Conservation (phyloP, 73 alveolate species). For the Uronychia setigera region DNA sequence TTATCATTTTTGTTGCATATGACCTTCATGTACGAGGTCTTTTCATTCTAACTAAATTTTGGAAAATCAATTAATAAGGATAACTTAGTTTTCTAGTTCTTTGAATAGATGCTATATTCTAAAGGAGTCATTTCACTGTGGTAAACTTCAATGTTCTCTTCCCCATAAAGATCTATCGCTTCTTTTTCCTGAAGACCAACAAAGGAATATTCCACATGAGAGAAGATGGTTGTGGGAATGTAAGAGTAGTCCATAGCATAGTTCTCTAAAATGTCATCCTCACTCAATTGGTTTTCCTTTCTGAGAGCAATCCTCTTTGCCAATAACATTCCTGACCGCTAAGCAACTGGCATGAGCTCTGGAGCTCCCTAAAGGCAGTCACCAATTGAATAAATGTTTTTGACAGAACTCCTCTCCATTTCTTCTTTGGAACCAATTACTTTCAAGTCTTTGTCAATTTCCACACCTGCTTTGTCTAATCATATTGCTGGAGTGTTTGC, state of each 20-base stretch:
- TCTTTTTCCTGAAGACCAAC: conserved; percentile 90
- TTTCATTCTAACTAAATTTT: too few species aligned
- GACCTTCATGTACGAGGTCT: conserved; percentile 72
- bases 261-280: conserved; percentile 27
- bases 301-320: conserved; percentile 65
- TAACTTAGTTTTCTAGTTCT: conserved; percentile 33
- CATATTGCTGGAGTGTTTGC: conserved; percentile 64
- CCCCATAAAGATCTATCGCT: conserved; percentile 80
- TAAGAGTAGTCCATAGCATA: conserved; percentile 72
- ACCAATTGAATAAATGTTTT: conserved; percentile 79
- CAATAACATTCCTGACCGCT: conserved; percentile 73
- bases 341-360: conserved; percentile 85
- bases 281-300: conserved; percentile 17
- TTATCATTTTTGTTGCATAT: conserved; percentile 68
- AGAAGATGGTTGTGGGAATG: conserved; percentile 91
- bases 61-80: too few species aligned
- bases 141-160: conserved; percentile 89
- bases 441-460: conserved; percentile 45
- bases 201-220: conserved; percentile 89
- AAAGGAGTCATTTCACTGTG: conserved; percentile 90
- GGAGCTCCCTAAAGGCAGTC: conserved; percentile 78
- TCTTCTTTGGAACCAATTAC: conserved; percentile 39
- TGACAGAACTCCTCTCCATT: conserved; percentile 64
- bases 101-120: conserved; percentile 46
- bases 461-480: conserved; percentile 59